phyloP scores from a whole-genome alignment of 2,329 filamentous ascomycete genomes.

The Fusarium cicatricum region DNA sequence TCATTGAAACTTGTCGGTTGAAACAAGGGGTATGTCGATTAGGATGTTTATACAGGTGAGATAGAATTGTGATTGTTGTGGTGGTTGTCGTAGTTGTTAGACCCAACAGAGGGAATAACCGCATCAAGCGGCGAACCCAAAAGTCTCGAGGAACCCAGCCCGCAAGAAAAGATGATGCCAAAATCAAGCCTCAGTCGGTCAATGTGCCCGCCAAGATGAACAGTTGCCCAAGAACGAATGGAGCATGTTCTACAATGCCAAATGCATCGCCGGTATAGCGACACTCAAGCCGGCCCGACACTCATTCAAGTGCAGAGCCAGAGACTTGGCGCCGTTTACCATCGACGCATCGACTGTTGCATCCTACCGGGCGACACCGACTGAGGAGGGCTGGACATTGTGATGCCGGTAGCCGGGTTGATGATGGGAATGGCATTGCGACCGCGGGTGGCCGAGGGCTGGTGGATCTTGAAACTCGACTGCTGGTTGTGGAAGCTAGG shows the following conservation, averaged over 20 bases:
- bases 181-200: slow-evolving; percentile 45
- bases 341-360: slow-evolving; percentile 64
- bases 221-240: slow-evolving; percentile 54
- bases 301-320: slow-evolving; percentile 43
- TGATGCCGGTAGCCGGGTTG: slow-evolving; percentile 90
- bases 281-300: slow-evolving; percentile 46
- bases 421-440: slow-evolving; percentile 98
- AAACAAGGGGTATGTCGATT: slow-evolving; percentile 54
- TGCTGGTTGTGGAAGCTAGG: slow-evolving; percentile 72
- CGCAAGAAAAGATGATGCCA: slow-evolving; percentile 54
- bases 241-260: slow-evolving; percentile 48
- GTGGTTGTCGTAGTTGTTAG: slow-evolving; percentile 37
- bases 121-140: slow-evolving; percentile 40
- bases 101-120: slow-evolving; percentile 43
- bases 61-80: slow-evolving; percentile 34
- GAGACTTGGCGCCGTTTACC: slow-evolving; percentile 53
- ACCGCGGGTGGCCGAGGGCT: slow-evolving; percentile 86
- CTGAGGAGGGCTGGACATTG: slow-evolving; percentile 87
- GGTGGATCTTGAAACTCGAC: slow-evolving; percentile 81
- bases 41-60: slow-evolving; percentile 59
- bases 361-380: slow-evolving; percentile 70
- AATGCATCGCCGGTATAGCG: slow-evolving; percentile 49
- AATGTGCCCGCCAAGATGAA: slow-evolving; percentile 61
- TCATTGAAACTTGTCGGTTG: slow-evolving; percentile 44
- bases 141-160: slow-evolving; percentile 51